Evolutionary conservation across 2,329 filamentous ascomycete species (phyloP).

Genomic region (Catunica adiposa): DNA sequence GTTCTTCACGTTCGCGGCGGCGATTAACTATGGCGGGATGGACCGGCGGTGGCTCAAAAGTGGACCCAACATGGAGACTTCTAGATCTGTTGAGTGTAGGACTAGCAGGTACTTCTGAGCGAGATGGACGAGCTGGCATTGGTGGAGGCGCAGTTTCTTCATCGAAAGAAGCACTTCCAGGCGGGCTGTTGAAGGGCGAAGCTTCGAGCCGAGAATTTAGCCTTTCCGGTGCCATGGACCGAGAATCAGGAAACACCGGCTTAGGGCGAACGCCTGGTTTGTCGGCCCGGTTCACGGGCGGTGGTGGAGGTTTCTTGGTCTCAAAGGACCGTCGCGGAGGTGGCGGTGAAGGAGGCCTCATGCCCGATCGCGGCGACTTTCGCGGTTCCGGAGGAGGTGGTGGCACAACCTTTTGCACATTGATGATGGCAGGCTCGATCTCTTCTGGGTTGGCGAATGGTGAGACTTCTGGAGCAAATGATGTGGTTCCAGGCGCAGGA

Average conservation of each 20-base stretch:
- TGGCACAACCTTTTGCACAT: constrained; percentile 32
- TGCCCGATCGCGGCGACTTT: constrained; percentile 31
- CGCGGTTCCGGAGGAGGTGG: constrained; percentile 33
- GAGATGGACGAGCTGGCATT: constrained; percentile 17
- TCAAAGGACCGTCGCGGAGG: constrained; percentile 47
- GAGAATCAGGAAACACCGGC: constrained; percentile 16
- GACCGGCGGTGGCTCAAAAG: constrained; percentile 12
- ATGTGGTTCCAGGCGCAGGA: constrained; percentile 27
- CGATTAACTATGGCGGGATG: constrained; percentile 7
- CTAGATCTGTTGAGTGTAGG: constrained; percentile 12
- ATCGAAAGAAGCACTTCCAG: constrained; percentile 41
- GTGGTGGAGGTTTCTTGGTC: constrained; percentile 46
- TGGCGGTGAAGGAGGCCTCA: constrained; percentile 44
- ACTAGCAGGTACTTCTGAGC: constrained; percentile 3
- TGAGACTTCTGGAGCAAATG: background rate
- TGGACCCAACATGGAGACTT: constrained; percentile 12
- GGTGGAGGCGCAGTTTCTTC: constrained; percentile 18
- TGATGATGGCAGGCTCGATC: constrained; percentile 14
- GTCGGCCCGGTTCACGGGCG: constrained; percentile 56
- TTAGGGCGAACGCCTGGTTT: constrained; percentile 33
- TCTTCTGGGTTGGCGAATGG: constrained; percentile 21
- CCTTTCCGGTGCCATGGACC: constrained; percentile 2
- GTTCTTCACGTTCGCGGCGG: constrained; percentile 10
- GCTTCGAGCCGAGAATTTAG: constrained; percentile 24
- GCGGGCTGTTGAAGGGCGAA: constrained; percentile 79